Evolutionary conservation across 345 rosid species (phyloP), one percentile per base, ranked within the genome.

Genomic region (Eucalyptus sp.): DNA sequence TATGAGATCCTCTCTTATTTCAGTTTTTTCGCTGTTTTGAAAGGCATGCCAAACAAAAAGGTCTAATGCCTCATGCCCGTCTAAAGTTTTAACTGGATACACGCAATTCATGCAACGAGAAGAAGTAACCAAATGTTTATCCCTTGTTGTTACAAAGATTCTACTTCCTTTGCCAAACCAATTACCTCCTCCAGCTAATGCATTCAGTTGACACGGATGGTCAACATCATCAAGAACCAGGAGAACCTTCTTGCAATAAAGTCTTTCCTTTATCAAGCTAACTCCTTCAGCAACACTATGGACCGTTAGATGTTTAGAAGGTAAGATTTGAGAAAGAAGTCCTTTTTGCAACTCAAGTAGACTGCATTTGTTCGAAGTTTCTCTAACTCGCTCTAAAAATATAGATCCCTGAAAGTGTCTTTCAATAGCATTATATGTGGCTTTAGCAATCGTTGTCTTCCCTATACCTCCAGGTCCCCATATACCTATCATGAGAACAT

Each of bases 151-250:
- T 13, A 62, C 68, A 12, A 62, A 29, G 33, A 62, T 62, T 27
- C 68, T 29, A 29, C 68, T 62, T 62, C 68, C 15, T 62, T 62
- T 62, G 33, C 68, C 68, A 62, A 29, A 62, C 68, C 33, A 62
- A 3, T 62, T 1, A 4, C 17, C 3, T 29, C 5, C 5, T 29
- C 68, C 33, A 13, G 2, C 56, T 62, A 62, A 62, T 0, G 4
- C 17, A 2, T 3, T 3, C 9, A 62, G 3, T 62, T 62, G 68
- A 62, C 2, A 0, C 33, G 0, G 0, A 1, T 62, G 2, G 5
- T 62, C 71, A 29, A 62, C 71, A 29, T 62, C 71, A 62, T 62
- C 31, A 13, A 62, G 33, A 62, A 62, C 33, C 2, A 62, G 1
- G 33, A 62, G 33, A 62, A 62, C 18, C 33, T 62, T 29, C 71